These are phyloP conservation scores for Cucurbita ficifolia DNA, from an alignment of 306 rosid species.

Conservation along the genomic window DNA sequence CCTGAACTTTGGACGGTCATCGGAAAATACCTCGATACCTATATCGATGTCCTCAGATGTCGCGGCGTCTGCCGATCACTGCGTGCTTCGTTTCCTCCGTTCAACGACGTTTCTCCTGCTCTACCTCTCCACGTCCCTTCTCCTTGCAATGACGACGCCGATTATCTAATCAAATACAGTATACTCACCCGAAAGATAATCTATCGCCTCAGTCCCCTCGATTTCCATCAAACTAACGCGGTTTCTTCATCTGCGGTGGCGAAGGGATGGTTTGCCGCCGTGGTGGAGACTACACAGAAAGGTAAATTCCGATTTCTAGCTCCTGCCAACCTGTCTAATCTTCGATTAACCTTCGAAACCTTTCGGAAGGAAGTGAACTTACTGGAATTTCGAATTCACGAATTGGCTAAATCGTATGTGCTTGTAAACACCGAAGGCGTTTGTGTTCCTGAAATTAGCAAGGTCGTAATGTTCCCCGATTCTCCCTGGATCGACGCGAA, in stretches of 20 bases:
- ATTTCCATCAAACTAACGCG: not conserved
- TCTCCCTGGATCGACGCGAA: constrained; percentile 18
- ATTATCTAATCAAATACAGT: not conserved
- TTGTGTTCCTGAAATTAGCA: constrained; percentile 7
- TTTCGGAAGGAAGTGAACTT: not conserved
- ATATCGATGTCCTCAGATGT: constrained; percentile 18
- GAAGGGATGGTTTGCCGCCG: constrained; percentile 5
- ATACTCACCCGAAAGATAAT: constrained; percentile 8
- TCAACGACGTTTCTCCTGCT: not conserved
- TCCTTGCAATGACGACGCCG: not conserved
- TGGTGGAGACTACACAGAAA: not conserved
- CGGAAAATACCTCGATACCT: constrained; percentile 1
- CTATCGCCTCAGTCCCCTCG: not conserved
- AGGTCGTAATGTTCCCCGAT: constrained; percentile 32
- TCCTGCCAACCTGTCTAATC: not conserved
- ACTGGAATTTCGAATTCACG: constrained; percentile 3
- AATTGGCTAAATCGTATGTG: constrained; percentile 2
- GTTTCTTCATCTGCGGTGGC: not conserved
- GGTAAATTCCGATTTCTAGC: constrained; percentile 5
- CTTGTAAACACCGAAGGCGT: not conserved
- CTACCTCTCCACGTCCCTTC: constrained; percentile 8
- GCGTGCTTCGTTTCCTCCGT: constrained; percentile 16
- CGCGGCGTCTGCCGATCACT: constrained; percentile 20
- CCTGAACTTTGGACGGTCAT: constrained; percentile 14
- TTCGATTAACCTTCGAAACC: not conserved